Evolutionary conservation across 2,329 filamentous ascomycete genomes (phyloP), one percentile per base, ranked within the genome.

Genomic region (Phialemoniopsis sp.): DNA sequence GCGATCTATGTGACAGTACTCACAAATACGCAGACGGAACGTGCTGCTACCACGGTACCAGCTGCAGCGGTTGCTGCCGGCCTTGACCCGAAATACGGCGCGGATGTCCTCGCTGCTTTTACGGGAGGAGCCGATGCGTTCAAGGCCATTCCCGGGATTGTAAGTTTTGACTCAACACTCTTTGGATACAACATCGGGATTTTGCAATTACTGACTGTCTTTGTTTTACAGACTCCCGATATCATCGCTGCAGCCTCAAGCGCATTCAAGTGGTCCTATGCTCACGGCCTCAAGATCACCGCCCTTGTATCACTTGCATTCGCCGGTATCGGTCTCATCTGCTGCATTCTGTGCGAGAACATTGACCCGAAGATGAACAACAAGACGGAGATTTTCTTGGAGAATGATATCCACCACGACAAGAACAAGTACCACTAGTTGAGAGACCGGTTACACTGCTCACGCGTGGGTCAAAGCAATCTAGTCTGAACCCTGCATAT

Each of bases 301-400:
- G 51, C 51, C 8, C 37, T 54, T 5, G 48, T 47, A 0, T 56
- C 53, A 8, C 42, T 57, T 5, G 48, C 50, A 6, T 57, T 57
- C 38, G 55, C 50, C 3, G 39, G 53, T 4, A 38, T 57, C 26
- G 54, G 54, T 9, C 50, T 56, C 3, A 51, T 57, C 33, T 52
- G 52, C 26, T 53, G 55, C 40, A 48, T 56, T 32, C 46, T 49
- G 14, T 56, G 55, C 38, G 46, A 57, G 39, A 54, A 60, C 34
- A 57, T 61, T 36, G 53, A 46, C 16, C 45, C 49, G 28, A 59
- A 59, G 50, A 61, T 60, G 57, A 58, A 55, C 39, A 47, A 55
- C 43, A 58, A 59, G 53, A 60, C 57, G 35, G 57, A 60, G 43
- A 48, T 59, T 28, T 60, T 56, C 43, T 42, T 60, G 15, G 57